Base-by-base conservation (phyloP, 2,329 filamentous ascomycete genomes). In the Aspergillus puulaauensis region DNA sequence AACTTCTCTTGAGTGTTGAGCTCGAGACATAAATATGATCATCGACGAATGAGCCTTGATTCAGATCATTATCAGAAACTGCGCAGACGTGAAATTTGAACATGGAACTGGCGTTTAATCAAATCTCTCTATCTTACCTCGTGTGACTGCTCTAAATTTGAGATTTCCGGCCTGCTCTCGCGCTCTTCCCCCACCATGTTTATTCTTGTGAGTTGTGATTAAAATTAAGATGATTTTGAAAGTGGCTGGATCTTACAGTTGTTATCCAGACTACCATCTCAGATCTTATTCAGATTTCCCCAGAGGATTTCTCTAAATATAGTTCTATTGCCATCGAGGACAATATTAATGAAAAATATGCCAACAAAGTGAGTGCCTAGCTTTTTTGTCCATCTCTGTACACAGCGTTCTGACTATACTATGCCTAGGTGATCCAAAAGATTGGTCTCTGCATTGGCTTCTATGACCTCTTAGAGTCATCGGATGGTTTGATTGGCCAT, bases 331-430 rank as follows among this genome's bases (percentile, higher is more conserved):
- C 92, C 1, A 91, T 99, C 62, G 92, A 97, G 76, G 93, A 99
- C 78, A 95, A 95, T 68, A 95, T 99, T 78, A 98, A 99, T 73
- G 83, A 87, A 62, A 99, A 99, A 77, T 99, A 97, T 75, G 87
- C 93, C 59, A 97, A 99, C 78, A 95, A 93, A 77, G 89, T 91
- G 52, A 40, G 64, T 43, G 21, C 12, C 31, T 59, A 15, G 9
- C 27, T 11, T 31, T 31, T 24, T 35, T 9, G 27, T 3, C 4
- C 24, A 12, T 31, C 15, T 23, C n/a, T 9, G 12, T 35, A 33
- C n/a, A 19, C 27, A 14, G 6, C 14, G 27, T 59, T 14, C 54
- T 56, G 41, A 59, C 46, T 57, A 12, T 58, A 31, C 14, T 15
- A 39, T 19, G 33, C 47, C 43, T n/a, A 56, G 84, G 90, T 92